Evolutionary conservation across 2,329 filamentous ascomycete genomes (phyloP).

Genomic region (Epichloe gansuensis): DNA sequence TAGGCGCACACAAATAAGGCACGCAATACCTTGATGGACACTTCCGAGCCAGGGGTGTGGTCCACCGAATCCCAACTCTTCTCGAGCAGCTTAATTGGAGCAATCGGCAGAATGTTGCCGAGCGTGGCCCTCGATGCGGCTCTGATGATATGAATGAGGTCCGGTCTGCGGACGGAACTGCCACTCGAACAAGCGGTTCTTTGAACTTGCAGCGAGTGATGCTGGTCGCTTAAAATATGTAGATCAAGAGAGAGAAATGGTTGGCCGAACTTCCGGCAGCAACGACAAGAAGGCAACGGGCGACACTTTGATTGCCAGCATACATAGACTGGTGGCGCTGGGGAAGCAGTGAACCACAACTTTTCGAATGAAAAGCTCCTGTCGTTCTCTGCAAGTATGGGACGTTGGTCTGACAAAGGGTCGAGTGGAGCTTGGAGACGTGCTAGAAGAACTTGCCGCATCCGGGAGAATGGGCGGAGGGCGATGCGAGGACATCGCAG

Average conservation of each 20-base stretch:
- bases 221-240: neutral
- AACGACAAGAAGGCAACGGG: no score
- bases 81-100: neutral
- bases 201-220: no score
- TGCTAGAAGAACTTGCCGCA: no score
- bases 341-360: no score
- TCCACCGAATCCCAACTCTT: neutral
- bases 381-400: no score
- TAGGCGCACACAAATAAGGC: neutral
- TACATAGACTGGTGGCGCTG: no score
- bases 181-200: no score
- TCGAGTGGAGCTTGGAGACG: no score
- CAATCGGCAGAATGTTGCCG: slow-evolving; percentile 1
- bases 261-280: neutral
- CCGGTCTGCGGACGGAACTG: no score
- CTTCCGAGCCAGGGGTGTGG: neutral
- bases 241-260: neutral
- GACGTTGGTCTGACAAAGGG: no score
- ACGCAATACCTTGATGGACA: neutral
- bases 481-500: neutral
- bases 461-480: neutral
- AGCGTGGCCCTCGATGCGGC: neutral
- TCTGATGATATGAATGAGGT: neutral
- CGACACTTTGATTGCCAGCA: no score
- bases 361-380: no score